Percentiles rank a stretch among this genome's conserved stretches.
These are phyloP conservation scores for Termitomyces sp. DNA, from an alignment of 768 basidiomycete species.

Conservation along the genomic window DNA sequence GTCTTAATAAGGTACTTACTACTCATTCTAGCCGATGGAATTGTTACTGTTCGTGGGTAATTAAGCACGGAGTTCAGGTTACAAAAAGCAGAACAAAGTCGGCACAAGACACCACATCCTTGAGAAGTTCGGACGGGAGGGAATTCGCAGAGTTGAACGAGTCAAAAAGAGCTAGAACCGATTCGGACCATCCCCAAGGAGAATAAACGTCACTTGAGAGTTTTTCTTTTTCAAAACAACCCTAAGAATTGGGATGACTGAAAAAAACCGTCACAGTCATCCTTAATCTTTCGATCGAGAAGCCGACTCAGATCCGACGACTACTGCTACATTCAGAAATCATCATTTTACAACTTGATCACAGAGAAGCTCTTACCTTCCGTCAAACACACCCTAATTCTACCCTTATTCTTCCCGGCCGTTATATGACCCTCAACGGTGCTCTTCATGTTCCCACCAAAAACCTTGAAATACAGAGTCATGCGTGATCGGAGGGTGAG, in stretches of 20 bases:
- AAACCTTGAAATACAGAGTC: too few relatives aligned
- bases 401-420: too few relatives aligned
- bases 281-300: too few relatives aligned
- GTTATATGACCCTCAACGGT: too few relatives aligned
- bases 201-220: constrained; percentile 6
- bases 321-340: constrained; percentile 2
- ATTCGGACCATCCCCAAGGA: constrained; percentile 5
- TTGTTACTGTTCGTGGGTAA: neutral
- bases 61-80: neutral
- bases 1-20: neutral
- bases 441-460: too few relatives aligned
- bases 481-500: neutral
- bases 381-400: neutral
- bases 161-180: neutral
- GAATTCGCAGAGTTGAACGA: neutral
- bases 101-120: neutral
- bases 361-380: neutral
- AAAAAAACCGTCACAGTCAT: too few relatives aligned
- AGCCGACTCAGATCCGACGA: constrained; percentile 3
- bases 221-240: neutral
- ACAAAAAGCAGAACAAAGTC: constrained; percentile 9
- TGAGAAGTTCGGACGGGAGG: constrained; percentile 2
- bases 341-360: too few relatives aligned
- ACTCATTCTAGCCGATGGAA: constrained; percentile 7
- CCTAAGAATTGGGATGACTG: constrained; percentile 2